These are phyloP conservation scores for Lentinus brumalis DNA, from an alignment of 768 basidiomycete genomes.

Conservation along the genomic window DNA sequence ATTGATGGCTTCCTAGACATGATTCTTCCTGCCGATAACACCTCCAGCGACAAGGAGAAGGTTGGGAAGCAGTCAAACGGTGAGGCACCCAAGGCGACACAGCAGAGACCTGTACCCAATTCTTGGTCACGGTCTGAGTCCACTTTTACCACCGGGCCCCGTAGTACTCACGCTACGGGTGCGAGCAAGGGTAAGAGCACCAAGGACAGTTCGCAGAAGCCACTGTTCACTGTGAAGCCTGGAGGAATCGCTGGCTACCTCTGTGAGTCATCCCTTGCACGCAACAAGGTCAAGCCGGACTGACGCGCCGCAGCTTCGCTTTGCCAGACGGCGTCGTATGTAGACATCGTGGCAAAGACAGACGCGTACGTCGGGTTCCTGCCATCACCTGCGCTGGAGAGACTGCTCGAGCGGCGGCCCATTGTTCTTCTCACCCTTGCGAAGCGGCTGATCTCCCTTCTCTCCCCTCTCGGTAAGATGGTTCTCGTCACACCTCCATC, in stretches of 20 bases:
- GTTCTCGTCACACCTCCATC: background rate
- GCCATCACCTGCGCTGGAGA: conserved; percentile 84
- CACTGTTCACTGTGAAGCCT: conserved; percentile 93
- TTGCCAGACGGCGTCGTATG: conserved; percentile 90
- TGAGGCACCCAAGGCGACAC: background rate
- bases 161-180: conserved; percentile 6
- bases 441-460: conserved; percentile 91
- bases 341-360: conserved; percentile 95
- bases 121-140: conserved; percentile 14
- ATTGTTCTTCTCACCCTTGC: conserved; percentile 95
- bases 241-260: conserved; percentile 98
- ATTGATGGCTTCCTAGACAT: conserved; percentile 97
- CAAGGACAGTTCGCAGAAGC: conserved; percentile 51
- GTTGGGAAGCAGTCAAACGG: conserved; percentile 3
- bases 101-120: conserved; percentile 1
- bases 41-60: conserved; percentile 3
- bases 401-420: conserved; percentile 89
- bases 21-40: conserved; percentile 57
- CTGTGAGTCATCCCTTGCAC: conserved; percentile 44
- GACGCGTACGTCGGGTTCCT: conserved; percentile 98
- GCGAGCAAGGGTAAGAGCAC: conserved; percentile 31
- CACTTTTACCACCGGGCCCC: conserved; percentile 10
- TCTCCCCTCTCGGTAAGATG: conserved; percentile 83
- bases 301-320: conserved; percentile 63
- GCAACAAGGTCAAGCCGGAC: conserved; percentile 1